These are phyloP conservation scores for Pistacia integerrima DNA, from an alignment of 345 rosid species.

Conservation along the genomic window DNA sequence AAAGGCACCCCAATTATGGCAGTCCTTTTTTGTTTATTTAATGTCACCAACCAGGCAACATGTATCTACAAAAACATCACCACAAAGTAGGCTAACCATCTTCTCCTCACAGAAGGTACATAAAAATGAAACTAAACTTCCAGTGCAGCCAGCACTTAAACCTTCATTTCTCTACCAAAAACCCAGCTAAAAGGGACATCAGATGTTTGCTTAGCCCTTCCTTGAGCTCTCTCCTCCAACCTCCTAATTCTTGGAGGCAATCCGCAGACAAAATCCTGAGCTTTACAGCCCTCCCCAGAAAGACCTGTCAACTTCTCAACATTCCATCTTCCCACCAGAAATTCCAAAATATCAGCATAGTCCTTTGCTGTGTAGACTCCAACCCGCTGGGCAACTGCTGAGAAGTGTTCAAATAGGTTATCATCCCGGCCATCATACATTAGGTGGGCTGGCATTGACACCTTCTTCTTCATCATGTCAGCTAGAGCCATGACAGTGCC, in stretches of 20 bases:
- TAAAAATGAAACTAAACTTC: not conserved
- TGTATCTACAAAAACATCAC: not conserved
- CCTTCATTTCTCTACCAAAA: slow-evolving; percentile 47
- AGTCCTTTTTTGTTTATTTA: slow-evolving; percentile 11
- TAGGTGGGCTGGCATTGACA: slow-evolving; percentile 63
- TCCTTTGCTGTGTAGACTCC: slow-evolving; percentile 70
- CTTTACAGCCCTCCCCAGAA: slow-evolving; percentile 55
- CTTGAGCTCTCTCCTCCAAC: slow-evolving; percentile 68
- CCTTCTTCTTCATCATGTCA: slow-evolving; percentile 67
- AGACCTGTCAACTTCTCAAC: slow-evolving; percentile 55
- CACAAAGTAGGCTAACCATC: not conserved
- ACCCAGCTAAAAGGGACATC: slow-evolving; percentile 62
- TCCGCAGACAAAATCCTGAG: slow-evolving; percentile 58
- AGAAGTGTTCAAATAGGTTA: slow-evolving; percentile 64
- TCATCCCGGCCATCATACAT: slow-evolving; percentile 70
- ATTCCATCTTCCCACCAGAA: slow-evolving; percentile 67
- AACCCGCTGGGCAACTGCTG: slow-evolving; percentile 62
- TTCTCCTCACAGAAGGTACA: not conserved
- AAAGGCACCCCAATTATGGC: too few species aligned
- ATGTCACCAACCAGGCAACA: slow-evolving; percentile 15
- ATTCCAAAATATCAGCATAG: slow-evolving; percentile 69
- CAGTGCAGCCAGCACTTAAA: slow-evolving; percentile 23
- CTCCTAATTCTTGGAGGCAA: slow-evolving; percentile 56
- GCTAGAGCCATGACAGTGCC: slow-evolving; percentile 62
- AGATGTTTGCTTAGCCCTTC: slow-evolving; percentile 51